phyloP scores from a whole-genome alignment of 805 yeast genomes.

The Candida caryicola region DNA sequence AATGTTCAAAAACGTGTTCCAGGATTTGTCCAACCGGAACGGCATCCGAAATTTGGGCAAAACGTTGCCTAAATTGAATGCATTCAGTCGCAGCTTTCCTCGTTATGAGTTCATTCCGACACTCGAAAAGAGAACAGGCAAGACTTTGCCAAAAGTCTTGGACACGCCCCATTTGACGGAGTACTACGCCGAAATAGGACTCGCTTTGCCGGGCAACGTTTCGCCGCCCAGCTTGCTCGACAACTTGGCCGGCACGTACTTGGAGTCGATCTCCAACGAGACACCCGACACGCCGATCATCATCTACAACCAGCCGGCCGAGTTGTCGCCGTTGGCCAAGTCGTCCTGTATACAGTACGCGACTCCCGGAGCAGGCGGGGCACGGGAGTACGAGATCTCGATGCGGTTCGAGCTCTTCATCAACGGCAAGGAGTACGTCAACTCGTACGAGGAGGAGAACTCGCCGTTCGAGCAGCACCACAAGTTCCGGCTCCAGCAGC shows the following conservation, averaged over 20 bases:
- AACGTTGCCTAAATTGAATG: slow-evolving; percentile 21
- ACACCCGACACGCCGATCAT: slow-evolving; percentile 55
- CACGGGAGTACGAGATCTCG: slow-evolving; percentile 42
- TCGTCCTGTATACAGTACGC: slow-evolving; percentile 38
- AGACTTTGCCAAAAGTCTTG: slow-evolving; percentile 44
- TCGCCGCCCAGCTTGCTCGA: slow-evolving; percentile 66
- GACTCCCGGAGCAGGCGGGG: too few relatives aligned
- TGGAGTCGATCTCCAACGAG: slow-evolving; percentile 60
- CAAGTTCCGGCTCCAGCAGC: slow-evolving; percentile 63
- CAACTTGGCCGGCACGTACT: slow-evolving; percentile 51
- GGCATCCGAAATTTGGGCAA: background rate
- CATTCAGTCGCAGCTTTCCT: slow-evolving; percentile 13
- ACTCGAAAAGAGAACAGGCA: slow-evolving; percentile 53
- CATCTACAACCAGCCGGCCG: slow-evolving; percentile 78
- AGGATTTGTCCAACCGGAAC: slow-evolving; percentile 18
- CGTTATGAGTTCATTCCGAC: slow-evolving; percentile 66
- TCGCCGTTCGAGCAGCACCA: slow-evolving; percentile 67
- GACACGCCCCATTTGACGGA: slow-evolving; percentile 37
- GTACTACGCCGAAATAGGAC: slow-evolving; percentile 38
- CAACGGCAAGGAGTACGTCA: slow-evolving; percentile 74
- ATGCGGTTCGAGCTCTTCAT: slow-evolving; percentile 84
- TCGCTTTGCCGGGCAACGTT: slow-evolving; percentile 33
- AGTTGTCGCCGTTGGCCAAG: slow-evolving; percentile 86
- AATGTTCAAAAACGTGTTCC: slow-evolving; percentile 45
- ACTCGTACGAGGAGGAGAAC: slow-evolving; percentile 96